phyloP scores from a whole-genome alignment of 1,284 basidiomycete species.

The Phellopilus nigrolimitatus region DNA sequence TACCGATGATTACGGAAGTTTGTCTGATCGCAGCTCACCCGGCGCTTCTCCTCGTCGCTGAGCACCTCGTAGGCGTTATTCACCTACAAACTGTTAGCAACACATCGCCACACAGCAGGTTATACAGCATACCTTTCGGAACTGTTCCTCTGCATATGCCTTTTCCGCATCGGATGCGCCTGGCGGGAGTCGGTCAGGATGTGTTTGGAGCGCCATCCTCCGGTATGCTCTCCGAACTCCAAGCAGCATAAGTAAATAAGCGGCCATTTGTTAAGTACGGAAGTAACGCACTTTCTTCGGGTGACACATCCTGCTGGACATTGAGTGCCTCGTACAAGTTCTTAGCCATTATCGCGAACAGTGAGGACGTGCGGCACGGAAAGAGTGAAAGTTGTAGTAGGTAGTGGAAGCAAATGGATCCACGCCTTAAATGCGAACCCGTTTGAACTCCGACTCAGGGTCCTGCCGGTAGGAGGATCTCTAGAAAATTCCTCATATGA shows the following conservation, averaged over 20 bases:
- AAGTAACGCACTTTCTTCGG: conserved; percentile 33
- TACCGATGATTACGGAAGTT: conserved; percentile 30
- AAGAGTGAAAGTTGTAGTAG: neutral
- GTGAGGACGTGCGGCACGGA: neutral
- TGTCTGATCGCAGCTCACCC: conserved; percentile 27
- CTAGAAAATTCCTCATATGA: conserved; percentile 14
- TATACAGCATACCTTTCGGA: conserved; percentile 37
- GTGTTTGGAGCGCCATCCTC: conserved; percentile 55
- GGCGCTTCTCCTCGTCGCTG: conserved; percentile 38
- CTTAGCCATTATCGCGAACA: conserved; percentile 10
- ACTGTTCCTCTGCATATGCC: conserved; percentile 46
- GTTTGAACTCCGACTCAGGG: conserved; percentile 9
- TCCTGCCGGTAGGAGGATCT: no score
- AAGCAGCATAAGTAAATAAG: neutral
- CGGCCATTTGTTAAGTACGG: conserved; percentile 4
- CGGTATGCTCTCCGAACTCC: conserved; percentile 61
- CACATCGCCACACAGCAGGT: no score
- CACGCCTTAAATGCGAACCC: neutral
- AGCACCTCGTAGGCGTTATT: conserved; percentile 40
- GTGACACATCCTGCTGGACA: conserved; percentile 28
- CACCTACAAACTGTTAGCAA: conserved; percentile 26
- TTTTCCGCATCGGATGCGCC: conserved; percentile 42
- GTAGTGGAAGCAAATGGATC: no score
- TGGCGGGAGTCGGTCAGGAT: conserved; percentile 59
- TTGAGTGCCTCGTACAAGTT: conserved; percentile 21